A percentile compares a stretch with the other conserved stretches of the same genome.
These are phyloP conservation scores for Neonectria hederae DNA, from an alignment of 2,329 filamentous ascomycete genomes.

Conservation along the genomic window DNA sequence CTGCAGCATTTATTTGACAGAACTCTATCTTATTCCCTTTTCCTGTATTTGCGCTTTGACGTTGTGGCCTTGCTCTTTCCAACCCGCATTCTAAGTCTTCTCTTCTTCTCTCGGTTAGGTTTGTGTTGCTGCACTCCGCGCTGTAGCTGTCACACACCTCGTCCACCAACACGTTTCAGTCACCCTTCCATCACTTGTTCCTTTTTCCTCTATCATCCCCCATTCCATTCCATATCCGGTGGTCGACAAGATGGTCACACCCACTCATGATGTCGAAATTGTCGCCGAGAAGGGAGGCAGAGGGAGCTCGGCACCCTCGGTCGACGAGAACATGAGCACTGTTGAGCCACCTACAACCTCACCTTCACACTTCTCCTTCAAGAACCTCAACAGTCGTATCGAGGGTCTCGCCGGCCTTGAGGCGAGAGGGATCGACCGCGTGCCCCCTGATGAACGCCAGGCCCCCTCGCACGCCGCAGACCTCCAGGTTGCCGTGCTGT, in stretches of 20 bases:
- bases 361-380: slow-evolving; percentile 17
- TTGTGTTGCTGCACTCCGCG: slow-evolving; percentile 11
- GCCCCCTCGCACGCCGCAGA: slow-evolving; percentile 46
- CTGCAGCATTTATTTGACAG: slow-evolving; percentile 17
- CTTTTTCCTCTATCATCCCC: background rate
- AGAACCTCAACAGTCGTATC: slow-evolving; percentile 32
- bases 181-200: slow-evolving; percentile 7
- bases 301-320: slow-evolving; percentile 22
- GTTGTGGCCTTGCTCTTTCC: background rate
- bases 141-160: slow-evolving; percentile 17
- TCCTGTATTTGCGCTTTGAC: background rate
- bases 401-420: slow-evolving; percentile 49
- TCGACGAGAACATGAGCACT: slow-evolving; percentile 17
- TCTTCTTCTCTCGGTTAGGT: slow-evolving; percentile 7
- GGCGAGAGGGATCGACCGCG: slow-evolving; percentile 52
- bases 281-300: slow-evolving; percentile 28
- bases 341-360: slow-evolving; percentile 4
- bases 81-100: background rate
- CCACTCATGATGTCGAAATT: slow-evolving; percentile 25
- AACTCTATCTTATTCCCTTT: slow-evolving; percentile 23
- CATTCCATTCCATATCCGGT: slow-evolving; percentile 2
- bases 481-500: slow-evolving; percentile 52
- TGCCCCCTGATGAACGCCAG: slow-evolving; percentile 49
- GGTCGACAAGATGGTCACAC: slow-evolving; percentile 15
- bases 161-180: slow-evolving; percentile 1